phyloP scores from a whole-genome alignment of 2,329 filamentous ascomycete genomes.

The Trichoderma hamatum region DNA sequence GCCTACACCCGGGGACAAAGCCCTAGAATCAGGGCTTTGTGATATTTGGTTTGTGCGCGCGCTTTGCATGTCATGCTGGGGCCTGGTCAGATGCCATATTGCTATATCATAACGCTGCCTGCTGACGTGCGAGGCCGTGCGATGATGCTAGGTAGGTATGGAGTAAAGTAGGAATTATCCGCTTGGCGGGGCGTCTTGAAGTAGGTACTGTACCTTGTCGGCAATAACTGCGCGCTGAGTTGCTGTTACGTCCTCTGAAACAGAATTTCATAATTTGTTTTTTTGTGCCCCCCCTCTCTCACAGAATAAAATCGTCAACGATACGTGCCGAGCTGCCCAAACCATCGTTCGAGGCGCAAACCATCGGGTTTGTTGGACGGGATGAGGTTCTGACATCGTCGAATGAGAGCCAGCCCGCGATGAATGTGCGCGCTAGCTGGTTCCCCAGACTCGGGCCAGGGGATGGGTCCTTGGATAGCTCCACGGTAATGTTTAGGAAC shows the following conservation, averaged over 20 bases:
- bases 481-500: conserved; percentile 2
- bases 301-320: not conserved
- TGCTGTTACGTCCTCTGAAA: conserved; percentile 5
- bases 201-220: not conserved
- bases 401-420: conserved; percentile 26
- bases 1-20: conserved; percentile 16
- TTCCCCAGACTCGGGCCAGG: conserved; percentile 24
- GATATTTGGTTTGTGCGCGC: conserved; percentile 1
- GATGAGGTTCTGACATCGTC: conserved; percentile 3
- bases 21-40: conserved; percentile 26
- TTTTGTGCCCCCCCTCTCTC: not conserved
- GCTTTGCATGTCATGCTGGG: not conserved
- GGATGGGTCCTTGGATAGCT: conserved; percentile 18
- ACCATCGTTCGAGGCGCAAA: conserved; percentile 5
- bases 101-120: conserved; percentile 14
- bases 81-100: not conserved
- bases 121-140: not conserved
- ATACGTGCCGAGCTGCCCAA: conserved; percentile 1
- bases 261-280: not conserved
- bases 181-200: not conserved
- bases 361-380: conserved; percentile 3
- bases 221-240: not conserved
- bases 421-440: conserved; percentile 29
- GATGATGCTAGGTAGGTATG: not conserved
- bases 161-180: not conserved